Evolutionary conservation across 2,329 filamentous ascomycete genomes (phyloP), one percentile per base, ranked within the genome.

Genomic region (Zarea fungicola): DNA sequence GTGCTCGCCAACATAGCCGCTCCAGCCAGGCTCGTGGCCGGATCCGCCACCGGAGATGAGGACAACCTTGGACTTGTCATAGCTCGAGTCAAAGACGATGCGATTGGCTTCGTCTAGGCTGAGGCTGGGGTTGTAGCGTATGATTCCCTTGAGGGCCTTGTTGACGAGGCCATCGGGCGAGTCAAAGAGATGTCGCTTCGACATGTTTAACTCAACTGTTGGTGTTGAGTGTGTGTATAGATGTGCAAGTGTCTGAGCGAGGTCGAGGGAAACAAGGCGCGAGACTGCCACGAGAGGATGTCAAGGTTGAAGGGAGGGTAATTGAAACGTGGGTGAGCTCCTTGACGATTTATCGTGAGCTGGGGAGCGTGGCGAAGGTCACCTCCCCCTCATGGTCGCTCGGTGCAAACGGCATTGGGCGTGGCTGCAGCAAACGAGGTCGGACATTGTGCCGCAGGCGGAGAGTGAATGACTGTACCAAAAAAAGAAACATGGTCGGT

Each of bases 1-100:
- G 59, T 81, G 81, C 49, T 65, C 60, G 47, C 81, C 81, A 2
- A 85, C 81, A 56, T 83, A 84, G 47, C 81, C 81, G 2, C 77
- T 70, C 75, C 80, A 84, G 53, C 80, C 81, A 18, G 80, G 80
- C 57, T 84, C 80, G 61, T 79, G 77, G 37, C 77, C 77, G 0
- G 77, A 78, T 32, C 76, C 76, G 18, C 76, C 76, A n/a, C 76
- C 76, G 21, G 71, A 74, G 60, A 80, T 71, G 60, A 80, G 64
- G 56, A 67, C 70, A 48, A 80, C 75, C 18, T 70, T 71, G 22
- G 68, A 66, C 35, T 56, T 64, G 53, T 73, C 63, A 50, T 74
- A 65, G 8, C 63, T 58, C 1, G 72, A 71, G 58, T 79, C 69
- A 49, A 70, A 77, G 34, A 80, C 72, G 26, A 78, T 74, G 16